Evolutionary conservation across 2,329 filamentous ascomycete genomes (phyloP).

Genomic region (Pestalotiopsis sp.): DNA sequence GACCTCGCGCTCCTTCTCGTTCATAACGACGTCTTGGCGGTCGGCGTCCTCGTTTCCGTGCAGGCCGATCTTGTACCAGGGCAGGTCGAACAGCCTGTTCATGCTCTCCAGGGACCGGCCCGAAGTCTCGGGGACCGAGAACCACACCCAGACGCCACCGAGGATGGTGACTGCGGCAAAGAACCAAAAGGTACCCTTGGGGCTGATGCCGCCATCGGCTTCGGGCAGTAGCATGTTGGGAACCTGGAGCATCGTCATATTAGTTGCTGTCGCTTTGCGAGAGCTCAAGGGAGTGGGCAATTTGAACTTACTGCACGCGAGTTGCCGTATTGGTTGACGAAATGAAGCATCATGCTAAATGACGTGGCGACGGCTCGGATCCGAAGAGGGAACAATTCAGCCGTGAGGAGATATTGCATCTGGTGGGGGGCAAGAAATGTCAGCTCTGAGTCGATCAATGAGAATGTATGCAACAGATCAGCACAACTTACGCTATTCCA

Average conservation of each 20-base stretch:
- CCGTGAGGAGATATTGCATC: conserved; percentile 78
- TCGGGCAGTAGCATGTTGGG: conserved; percentile 69
- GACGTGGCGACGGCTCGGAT: conserved; percentile 72
- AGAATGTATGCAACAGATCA: neutral
- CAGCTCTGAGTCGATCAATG: neutral
- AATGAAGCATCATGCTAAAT: conserved; percentile 77
- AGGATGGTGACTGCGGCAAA: conserved; percentile 68
- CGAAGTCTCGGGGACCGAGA: conserved; percentile 71
- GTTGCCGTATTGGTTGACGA: conserved; percentile 79
- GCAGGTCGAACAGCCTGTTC: conserved; percentile 69
- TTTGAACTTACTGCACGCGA: conserved; percentile 56
- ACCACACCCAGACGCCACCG: conserved; percentile 68
- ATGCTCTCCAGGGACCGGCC: conserved; percentile 65
- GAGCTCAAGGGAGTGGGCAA: neutral
- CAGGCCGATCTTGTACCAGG: conserved; percentile 74
- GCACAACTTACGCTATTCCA: conserved; percentile 55
- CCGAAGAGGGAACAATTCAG: conserved; percentile 75
- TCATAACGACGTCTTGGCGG: conserved; percentile 40
- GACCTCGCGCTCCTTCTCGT: conserved; percentile 45
- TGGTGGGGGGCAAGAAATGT: conserved; percentile 28
- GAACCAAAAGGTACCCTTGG: conserved; percentile 74
- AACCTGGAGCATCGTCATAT: conserved; percentile 33
- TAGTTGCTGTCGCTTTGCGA: neutral
- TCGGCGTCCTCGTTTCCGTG: conserved; percentile 56
- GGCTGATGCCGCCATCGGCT: conserved; percentile 48